phyloP scores from a whole-genome alignment of 257 asterid species.

The Primulina eburnea region DNA sequence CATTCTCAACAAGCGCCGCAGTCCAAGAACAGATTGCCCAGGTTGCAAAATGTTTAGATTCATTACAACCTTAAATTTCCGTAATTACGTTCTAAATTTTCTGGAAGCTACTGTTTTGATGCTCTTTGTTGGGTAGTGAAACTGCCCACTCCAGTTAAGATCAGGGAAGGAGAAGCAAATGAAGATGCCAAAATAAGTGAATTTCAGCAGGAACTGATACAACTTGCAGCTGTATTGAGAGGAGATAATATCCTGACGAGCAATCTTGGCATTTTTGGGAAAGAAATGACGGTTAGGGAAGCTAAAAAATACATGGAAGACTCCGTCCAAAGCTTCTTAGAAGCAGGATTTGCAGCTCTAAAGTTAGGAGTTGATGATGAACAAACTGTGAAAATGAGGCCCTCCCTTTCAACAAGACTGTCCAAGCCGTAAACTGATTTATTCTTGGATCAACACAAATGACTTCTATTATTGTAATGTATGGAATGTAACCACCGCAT shows the following conservation, averaged over 20 bases:
- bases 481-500: neutral
- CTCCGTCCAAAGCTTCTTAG: constrained; percentile 66
- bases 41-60: constrained; percentile 33
- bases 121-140: constrained; percentile 31
- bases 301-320: constrained; percentile 61
- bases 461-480: neutral
- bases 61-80: neutral
- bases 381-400: constrained; percentile 74
- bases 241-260: constrained; percentile 64
- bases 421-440: constrained; percentile 13
- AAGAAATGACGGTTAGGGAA: constrained; percentile 60
- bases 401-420: constrained; percentile 67
- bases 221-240: constrained; percentile 75
- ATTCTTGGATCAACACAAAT: neutral
- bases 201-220: constrained; percentile 76
- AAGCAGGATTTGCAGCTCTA: constrained; percentile 61
- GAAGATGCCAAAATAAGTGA: constrained; percentile 71
- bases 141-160: constrained; percentile 61
- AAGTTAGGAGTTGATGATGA: constrained; percentile 57
- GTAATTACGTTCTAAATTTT: neutral
- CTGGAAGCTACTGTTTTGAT: neutral
- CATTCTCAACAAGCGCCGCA: constrained; percentile 36
- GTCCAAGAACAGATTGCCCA: constrained; percentile 84
- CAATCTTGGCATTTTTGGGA: constrained; percentile 43
- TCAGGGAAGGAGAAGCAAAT: constrained; percentile 57